Evolutionary conservation across 345 rosid species (phyloP).

Genomic region (Bretschneidera sinensis): DNA sequence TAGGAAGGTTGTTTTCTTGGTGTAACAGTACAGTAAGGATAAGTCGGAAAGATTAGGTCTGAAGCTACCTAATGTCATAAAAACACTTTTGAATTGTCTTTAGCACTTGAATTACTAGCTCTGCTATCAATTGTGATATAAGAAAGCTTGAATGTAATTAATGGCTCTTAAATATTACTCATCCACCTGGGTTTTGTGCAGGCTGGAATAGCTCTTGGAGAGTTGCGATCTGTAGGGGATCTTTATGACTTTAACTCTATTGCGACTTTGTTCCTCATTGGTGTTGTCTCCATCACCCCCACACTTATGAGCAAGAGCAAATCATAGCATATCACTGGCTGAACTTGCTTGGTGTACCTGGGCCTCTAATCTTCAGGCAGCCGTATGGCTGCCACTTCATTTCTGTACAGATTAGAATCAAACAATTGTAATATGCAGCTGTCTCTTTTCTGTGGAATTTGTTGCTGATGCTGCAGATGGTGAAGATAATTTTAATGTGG

Average conservation of each 20-base stretch:
- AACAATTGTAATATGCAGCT: slow-evolving; percentile 19
- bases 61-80: neutral
- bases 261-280: slow-evolving; percentile 77
- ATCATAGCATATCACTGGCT: slow-evolving; percentile 14
- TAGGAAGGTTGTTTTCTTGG: too few species aligned
- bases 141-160: neutral
- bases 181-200: slow-evolving; percentile 18
- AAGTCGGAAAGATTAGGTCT: too few species aligned
- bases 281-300: slow-evolving; percentile 70
- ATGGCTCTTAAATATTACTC: neutral
- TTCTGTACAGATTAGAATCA: slow-evolving; percentile 28
- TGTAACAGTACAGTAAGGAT: too few species aligned
- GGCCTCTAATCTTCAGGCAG: slow-evolving; percentile 1
- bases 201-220: slow-evolving; percentile 95
- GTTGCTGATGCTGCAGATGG: slow-evolving; percentile 5
- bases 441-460: slow-evolving; percentile 5
- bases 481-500: slow-evolving; percentile 12
- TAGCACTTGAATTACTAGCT: neutral
- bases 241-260: slow-evolving; percentile 83
- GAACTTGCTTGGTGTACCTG: slow-evolving; percentile 16
- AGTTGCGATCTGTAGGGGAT: slow-evolving; percentile 68
- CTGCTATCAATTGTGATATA: too few species aligned
- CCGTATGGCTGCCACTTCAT: neutral
- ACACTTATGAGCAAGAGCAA: slow-evolving; percentile 55
- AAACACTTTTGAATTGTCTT: neutral